Evolutionary conservation across 2,329 filamentous ascomycete species (phyloP), one percentile per base, ranked within the genome.

Genomic region (Bipolaris cookei): DNA sequence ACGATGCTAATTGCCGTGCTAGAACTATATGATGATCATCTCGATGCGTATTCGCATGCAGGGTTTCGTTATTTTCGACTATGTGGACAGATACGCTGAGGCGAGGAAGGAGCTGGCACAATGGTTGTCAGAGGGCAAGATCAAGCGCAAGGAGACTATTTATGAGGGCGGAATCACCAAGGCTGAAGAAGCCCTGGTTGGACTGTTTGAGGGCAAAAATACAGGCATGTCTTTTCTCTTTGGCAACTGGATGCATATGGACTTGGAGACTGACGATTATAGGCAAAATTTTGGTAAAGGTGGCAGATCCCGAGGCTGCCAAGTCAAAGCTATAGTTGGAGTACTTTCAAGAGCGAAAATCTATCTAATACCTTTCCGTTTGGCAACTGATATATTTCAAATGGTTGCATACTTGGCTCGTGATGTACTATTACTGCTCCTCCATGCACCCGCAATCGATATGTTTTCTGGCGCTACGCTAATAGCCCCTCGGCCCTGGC

Each of bases 61-160:
- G 60, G 80, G 80, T 3, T 92, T 93, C 76, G 88, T 92, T 60
- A 84, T 91, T 46, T 84, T 90, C 53, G 90, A 92, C 72, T 90
- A 83, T 68, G 76, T 74, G 4, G 78, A 83, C 50, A 81, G 88
- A 67, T 90, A 84, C 70, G 69, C 81, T 0, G 73, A 77, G 39
- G 90, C 88, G 0, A 77, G 83, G 63, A 79, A 83, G 69, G 82
- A 91, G 65, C 78, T 92, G 13, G 82, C 82, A 1, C 75, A 84
- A 61, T 92, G 90, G 89, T 71, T 91, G n/a, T 78, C 79, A 1
- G 86, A 91, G 71, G 90, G 90, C 47, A 90, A 76, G 78, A 75
- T 93, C 61, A 86, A 90, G 82, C 79, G 86, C 55, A 87, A 88
- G 72, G 88, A 92, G 76, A 88, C 87, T 2, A 83, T 93, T 55